Base-by-base conservation (phyloP, 23 red algal genomes). In the Agarophyton chilense region DNA sequence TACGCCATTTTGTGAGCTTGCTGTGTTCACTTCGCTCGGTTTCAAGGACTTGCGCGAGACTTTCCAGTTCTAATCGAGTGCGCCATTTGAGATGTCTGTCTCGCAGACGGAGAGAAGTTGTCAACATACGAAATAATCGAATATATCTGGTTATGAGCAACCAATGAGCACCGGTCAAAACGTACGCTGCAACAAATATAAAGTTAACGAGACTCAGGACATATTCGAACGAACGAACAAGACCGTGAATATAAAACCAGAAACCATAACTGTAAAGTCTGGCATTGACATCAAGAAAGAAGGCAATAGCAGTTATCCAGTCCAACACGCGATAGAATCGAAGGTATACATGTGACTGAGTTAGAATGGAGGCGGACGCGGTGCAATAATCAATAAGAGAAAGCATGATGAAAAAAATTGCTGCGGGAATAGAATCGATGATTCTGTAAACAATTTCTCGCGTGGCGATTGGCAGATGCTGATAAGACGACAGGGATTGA, bases 1-100 rank as follows among this genome's bases (percentile, higher is more conserved):
- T 92, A 17, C 85, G 64, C 85, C 85, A 90, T 56, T 90, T 90
- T 3, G 50, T 62, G 31, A 90, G 85, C 52, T 65, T 55, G 68
- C 51, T 78, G 11, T 56, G 50, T 63, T 90, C 85, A 36, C 70
- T 78, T 26, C 60, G 32, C 47, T 90, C 85, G 13, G 21, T 61
- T 10, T 76, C 85, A n/a, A 90, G 52, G 13, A 90, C 44, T 6
- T 45, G n/a, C 12, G 52, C 85, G 34, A 90, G 85, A 45, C 51
- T 72, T 49, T 84, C 80, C 24, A 84, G 80, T 62, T 84, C 80
- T 7, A 66, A 33, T n/a, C 56, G 36, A 24, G 80, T 70, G 18
- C 42, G 55, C 62, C 58, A 65, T 70, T 84, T 84, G 56, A 84
- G 41, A 19, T 70, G 54, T 50, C 80, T 19, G 2, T 84, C 80